Percentiles rank a stretch among this genome's conserved stretches.
Evolutionary conservation across 2,329 filamentous ascomycete species (phyloP).

Genomic region (Colletotrichum viniferum): DNA sequence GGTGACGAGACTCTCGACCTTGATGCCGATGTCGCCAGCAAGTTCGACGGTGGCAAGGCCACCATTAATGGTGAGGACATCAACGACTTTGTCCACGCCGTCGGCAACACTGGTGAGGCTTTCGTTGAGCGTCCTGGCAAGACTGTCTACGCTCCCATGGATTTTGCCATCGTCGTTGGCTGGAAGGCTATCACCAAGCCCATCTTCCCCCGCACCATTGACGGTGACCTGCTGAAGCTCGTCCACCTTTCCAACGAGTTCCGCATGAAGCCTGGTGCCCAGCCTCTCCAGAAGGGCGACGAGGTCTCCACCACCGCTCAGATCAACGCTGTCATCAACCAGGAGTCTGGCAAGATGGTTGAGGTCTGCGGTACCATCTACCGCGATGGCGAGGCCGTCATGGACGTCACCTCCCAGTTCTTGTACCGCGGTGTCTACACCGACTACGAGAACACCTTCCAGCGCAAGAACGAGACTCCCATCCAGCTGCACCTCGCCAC

Average conservation of each 20-base stretch:
- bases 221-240: constrained; percentile 93
- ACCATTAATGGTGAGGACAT: constrained; percentile 91
- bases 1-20: constrained; percentile 84
- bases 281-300: constrained; percentile 95
- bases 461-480: constrained; percentile 93
- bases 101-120: constrained; percentile 96
- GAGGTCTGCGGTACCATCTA: constrained; percentile 98
- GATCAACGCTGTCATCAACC: constrained; percentile 97
- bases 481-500: constrained; percentile 90
- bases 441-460: constrained; percentile 98
- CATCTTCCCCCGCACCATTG: constrained; percentile 95
- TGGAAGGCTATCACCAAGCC: constrained; percentile 99
- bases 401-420: constrained; percentile 99
- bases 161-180: constrained; percentile 96
- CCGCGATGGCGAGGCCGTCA: constrained; percentile 82
- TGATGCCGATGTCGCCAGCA: constrained; percentile 81
- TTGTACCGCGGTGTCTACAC: constrained; percentile 91
- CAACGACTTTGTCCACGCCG: constrained; percentile 98
- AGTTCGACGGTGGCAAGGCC: constrained; percentile 87
- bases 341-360: constrained; percentile 98
- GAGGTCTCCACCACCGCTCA: constrained; percentile 90
- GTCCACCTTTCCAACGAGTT: constrained; percentile 97
- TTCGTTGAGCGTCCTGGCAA: constrained; percentile 97
- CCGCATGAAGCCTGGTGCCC: constrained; percentile 95
- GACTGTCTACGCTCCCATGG: constrained; percentile 94